A percentile compares a stretch with the other conserved stretches of the same genome.
phyloP scores from a whole-genome alignment of 305 asterid species.

The Fraxinus velutina region DNA sequence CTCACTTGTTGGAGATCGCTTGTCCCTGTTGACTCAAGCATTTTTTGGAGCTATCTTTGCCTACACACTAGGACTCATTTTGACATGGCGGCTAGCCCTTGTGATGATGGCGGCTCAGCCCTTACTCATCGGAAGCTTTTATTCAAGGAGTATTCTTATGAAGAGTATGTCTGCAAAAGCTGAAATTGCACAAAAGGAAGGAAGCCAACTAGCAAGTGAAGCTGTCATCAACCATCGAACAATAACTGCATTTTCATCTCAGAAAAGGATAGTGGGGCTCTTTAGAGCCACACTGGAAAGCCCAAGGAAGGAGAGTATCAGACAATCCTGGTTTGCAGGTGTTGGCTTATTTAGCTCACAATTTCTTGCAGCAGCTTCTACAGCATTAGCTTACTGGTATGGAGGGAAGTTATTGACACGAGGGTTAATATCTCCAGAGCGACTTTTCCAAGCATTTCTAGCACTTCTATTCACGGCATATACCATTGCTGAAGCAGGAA shows the following conservation, averaged over 20 bases:
- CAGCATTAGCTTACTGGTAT: conserved; percentile 75
- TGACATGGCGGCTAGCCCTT: conserved; percentile 64
- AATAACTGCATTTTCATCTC: conserved; percentile 71
- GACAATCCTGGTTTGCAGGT: conserved; percentile 77
- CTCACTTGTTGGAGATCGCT: conserved; percentile 72
- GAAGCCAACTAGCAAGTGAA: conserved; percentile 76
- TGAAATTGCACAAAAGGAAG: conserved; percentile 63
- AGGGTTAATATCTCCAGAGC: conserved; percentile 48
- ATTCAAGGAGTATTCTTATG: conserved; percentile 57
- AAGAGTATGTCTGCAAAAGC: conserved; percentile 60
- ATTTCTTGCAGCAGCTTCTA: conserved; percentile 65
- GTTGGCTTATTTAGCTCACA: conserved; percentile 67
- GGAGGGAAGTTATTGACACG: conserved; percentile 57
- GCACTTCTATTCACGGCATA: conserved; percentile 75
- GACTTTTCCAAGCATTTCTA: conserved; percentile 69
- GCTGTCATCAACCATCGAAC: conserved; percentile 73
- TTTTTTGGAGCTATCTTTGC: conserved; percentile 67
- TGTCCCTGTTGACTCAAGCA: conserved; percentile 67
- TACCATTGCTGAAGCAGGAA: conserved; percentile 85
- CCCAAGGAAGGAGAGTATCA: conserved; percentile 58
- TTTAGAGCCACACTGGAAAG: conserved; percentile 53
- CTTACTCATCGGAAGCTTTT: conserved; percentile 74
- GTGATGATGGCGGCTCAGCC: conserved; percentile 93
- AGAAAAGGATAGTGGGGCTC: conserved; percentile 48
- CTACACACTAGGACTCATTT: conserved; percentile 57